Evolutionary conservation across 1,284 basidiomycete genomes (phyloP).

Genomic region (Apiotrichum porosum): DNA sequence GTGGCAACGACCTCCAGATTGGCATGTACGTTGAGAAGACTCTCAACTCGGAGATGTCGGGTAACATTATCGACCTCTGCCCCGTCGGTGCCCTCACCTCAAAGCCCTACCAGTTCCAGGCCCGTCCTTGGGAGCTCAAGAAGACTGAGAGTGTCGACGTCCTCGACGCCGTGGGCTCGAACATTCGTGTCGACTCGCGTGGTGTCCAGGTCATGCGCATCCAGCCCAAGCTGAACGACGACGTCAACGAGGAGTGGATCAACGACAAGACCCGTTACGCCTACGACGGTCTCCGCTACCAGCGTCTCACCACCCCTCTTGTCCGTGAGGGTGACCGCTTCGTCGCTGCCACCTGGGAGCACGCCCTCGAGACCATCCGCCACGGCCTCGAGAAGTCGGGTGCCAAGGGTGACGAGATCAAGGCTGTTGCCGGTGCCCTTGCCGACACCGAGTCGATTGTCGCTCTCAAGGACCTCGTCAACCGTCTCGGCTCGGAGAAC

Average conservation of each 20-base stretch:
- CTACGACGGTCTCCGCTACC: constrained; percentile 91
- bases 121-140: constrained; percentile 97
- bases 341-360: constrained; percentile 86
- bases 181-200: constrained; percentile 94
- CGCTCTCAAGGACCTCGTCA: constrained; percentile 88
- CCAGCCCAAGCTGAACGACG: constrained; percentile 93
- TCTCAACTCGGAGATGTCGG: constrained; percentile 95
- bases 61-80: constrained; percentile 96
- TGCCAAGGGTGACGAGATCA: constrained; percentile 90
- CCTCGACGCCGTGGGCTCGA: constrained; percentile 96
- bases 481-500: constrained; percentile 94
- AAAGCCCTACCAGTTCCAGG: constrained; percentile 96
- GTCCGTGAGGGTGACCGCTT: constrained; percentile 90
- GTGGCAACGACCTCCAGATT: constrained; percentile 98
- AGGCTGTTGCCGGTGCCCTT: constrained; percentile 86
- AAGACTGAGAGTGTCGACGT: constrained; percentile 97
- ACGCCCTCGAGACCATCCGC: constrained; percentile 74
- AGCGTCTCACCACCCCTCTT: constrained; percentile 88
- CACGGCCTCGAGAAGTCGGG: constrained; percentile 74
- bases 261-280: constrained; percentile 98
- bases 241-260: constrained; percentile 99
- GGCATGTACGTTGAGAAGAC: constrained; percentile 98
- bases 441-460: constrained; percentile 94
- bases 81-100: constrained; percentile 93
- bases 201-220: constrained; percentile 96